Percentiles rank a stretch among this genome's conserved stretches.
Conservation (phyloP, 2,329 filamentous ascomycete genomes). For the Aspergillus texensis region DNA sequence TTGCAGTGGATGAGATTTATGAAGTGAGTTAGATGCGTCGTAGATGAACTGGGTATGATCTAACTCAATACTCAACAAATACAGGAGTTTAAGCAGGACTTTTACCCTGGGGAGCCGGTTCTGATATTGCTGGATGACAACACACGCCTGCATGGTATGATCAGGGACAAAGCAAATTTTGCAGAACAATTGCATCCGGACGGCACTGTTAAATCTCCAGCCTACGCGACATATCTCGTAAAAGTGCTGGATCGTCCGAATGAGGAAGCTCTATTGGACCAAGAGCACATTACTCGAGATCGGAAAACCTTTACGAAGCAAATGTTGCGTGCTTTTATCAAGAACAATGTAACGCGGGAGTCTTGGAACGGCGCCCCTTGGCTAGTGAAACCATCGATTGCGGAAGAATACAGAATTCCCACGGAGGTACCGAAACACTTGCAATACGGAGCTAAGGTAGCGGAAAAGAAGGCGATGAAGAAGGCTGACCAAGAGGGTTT, state of each 20-base stretch:
- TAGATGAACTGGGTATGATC: constrained; percentile 11
- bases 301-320: constrained; percentile 93
- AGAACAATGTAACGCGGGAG: constrained; percentile 89
- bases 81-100: constrained; percentile 79
- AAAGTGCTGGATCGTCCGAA: constrained; percentile 68
- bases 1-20: constrained; percentile 52
- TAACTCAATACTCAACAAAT: constrained; percentile 15
- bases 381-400: constrained; percentile 87
- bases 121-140: constrained; percentile 70
- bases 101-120: constrained; percentile 85
- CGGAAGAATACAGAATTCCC: constrained; percentile 80
- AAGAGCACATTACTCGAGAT: constrained; percentile 81
- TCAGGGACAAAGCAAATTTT: constrained; percentile 84
- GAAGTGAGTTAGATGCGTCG: constrained; percentile 41
- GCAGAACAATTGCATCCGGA: constrained; percentile 62
- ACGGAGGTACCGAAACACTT: constrained; percentile 83
- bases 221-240: constrained; percentile 80
- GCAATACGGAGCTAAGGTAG: constrained; percentile 76
- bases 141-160: constrained; percentile 71
- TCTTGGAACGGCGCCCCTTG: constrained; percentile 96
- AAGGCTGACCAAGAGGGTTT: constrained; percentile 54
- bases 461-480: constrained; percentile 75
- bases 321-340: constrained; percentile 89
- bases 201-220: constrained; percentile 66
- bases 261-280: constrained; percentile 77